Base-by-base conservation (phyloP, 208 protist genomes). In the Zelonia costaricensis region DNA sequence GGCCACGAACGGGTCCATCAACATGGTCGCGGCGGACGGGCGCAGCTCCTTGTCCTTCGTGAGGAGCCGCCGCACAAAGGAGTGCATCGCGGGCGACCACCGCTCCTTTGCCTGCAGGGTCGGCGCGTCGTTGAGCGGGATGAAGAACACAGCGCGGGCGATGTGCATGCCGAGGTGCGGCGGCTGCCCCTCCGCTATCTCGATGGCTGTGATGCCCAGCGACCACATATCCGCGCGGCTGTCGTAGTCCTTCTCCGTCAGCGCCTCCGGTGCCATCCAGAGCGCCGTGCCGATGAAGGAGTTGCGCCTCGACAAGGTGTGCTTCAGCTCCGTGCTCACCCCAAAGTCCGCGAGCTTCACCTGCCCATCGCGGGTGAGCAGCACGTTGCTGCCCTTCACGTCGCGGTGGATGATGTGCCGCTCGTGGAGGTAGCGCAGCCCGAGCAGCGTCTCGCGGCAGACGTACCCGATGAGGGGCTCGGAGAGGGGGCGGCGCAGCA, bases 211-310 rank as follows among this genome's bases (percentile, higher is more conserved):
- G 61, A 99, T 98, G 27, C 97, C 97, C 18, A 97, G 71, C 59
- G 92, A 97, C 97, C 96, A 99, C 23, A 98, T 80, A 55, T 99
- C 97, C 4, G 95, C 96, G 47, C 82, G 84, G 56, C 86, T 83
- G 63, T 97, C 91, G 73, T 98, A 98, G 51, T 93, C 82, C 13
- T 76, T 82, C 64, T 97, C 91, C 23, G 82, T 75, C 67, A 97
- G 93, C 12, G 82, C 84, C 76, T 96, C 91, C 20, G 92, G 95
- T 5, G 94, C 94, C 92, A 98, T 97, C 93, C 94, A 98, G 45
- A 94, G 81, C 25, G 92, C 67, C 30, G 92, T 98, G 25, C 93
- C 92, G 27, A 90, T 86, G 70, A 94, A 97, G 5, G 90, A 91
- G 74, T 97, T 96, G 30, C 93, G 82, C 10, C 85, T 75, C 18